Evolutionary conservation across 441 rosid genomes (phyloP).

Genomic region (Caryocar brasiliense): DNA sequence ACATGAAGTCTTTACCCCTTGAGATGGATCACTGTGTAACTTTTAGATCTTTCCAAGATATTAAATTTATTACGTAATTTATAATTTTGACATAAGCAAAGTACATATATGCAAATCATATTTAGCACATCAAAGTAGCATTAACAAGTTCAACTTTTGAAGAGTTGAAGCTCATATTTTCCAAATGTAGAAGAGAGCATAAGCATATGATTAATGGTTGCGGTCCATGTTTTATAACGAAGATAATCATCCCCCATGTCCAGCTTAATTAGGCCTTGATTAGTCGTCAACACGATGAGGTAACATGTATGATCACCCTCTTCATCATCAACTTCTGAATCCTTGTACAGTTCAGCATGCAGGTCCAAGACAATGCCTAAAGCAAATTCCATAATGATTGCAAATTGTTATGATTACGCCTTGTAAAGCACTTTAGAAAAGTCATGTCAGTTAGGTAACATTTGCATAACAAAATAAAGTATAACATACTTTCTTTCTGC

Average conservation of each 20-base stretch:
- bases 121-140: too few relatives aligned
- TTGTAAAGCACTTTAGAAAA: too few relatives aligned
- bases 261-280: slow-evolving; percentile 50
- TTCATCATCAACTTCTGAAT: slow-evolving; percentile 30
- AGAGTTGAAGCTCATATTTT: slow-evolving; percentile 43
- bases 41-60: too few relatives aligned
- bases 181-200: slow-evolving; percentile 44
- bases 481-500: slow-evolving; percentile 50
- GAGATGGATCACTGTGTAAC: too few relatives aligned
- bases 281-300: slow-evolving; percentile 51
- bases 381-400: neutral
- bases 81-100: too few relatives aligned
- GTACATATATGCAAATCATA: too few relatives aligned
- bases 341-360: slow-evolving; percentile 67
- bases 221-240: slow-evolving; percentile 64
- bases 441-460: too few relatives aligned
- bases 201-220: slow-evolving; percentile 61
- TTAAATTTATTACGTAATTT: too few relatives aligned
- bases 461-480: too few relatives aligned
- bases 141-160: slow-evolving; percentile 37
- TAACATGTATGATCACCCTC: slow-evolving; percentile 51
- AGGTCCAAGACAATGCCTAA: slow-evolving; percentile 52
- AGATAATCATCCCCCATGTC: slow-evolving; percentile 71
- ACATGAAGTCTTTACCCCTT: too few relatives aligned
- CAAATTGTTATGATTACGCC: neutral